Evolutionary conservation across 2,329 filamentous ascomycete genomes (phyloP).

Genomic region (Coccinonectria pachysandricola): DNA sequence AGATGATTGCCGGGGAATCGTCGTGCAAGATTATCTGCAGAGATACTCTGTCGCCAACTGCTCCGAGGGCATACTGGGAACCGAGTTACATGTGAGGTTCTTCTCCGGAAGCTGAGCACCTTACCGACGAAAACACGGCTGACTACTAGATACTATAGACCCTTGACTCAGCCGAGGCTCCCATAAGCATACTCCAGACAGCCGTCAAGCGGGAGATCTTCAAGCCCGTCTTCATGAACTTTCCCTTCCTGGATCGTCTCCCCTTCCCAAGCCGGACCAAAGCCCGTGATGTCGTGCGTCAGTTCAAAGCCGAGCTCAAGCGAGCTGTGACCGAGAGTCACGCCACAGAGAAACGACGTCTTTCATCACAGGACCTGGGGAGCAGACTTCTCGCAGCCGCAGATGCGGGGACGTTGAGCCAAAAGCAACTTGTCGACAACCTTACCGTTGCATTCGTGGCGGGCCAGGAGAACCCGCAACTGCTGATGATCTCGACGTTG

Average conservation of each 20-base stretch:
- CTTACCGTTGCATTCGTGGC: constrained; percentile 30
- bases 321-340: constrained; percentile 1
- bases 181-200: constrained; percentile 16
- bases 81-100: constrained; percentile 15
- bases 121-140: not conserved
- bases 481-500: constrained; percentile 24
- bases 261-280: constrained; percentile 17
- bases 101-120: too few species aligned
- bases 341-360: not conserved
- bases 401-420: constrained; percentile 15
- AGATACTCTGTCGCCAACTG: constrained; percentile 27
- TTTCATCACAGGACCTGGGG: constrained; percentile 6
- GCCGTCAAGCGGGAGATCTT: constrained; percentile 24
- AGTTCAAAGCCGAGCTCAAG: constrained; percentile 17
- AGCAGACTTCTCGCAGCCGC: constrained; percentile 13
- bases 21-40: constrained; percentile 24
- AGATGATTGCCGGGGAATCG: constrained; percentile 10
- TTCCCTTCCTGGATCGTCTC: constrained; percentile 21
- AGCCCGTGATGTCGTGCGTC: constrained; percentile 16
- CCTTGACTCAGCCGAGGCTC: constrained; percentile 10
- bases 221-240: constrained; percentile 24
- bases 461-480: constrained; percentile 31
- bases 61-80: constrained; percentile 20
- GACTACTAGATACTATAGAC: constrained; percentile 8
- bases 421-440: constrained; percentile 30